Base-by-base conservation (phyloP, 306 rosid species). In the Rosa chinensis region DNA sequence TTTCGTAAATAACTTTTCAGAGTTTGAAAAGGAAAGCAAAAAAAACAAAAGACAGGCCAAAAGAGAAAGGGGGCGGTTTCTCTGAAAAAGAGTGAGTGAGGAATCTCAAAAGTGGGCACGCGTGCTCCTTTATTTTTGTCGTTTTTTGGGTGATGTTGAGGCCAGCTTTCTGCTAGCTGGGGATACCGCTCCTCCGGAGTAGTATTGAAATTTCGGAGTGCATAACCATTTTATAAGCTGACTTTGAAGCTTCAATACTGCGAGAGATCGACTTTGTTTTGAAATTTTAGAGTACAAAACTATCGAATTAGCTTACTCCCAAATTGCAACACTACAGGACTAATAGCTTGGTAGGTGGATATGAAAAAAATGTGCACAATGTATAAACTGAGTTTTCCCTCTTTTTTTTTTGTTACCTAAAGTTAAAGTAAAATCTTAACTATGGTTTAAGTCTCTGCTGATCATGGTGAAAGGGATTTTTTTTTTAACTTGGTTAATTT, bases 41-140 rank as follows among this genome's bases (percentile, higher is more conserved):
- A 73, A 10, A 18, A 32, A 32, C 2, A 74, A 80, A 83, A 37
- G 72, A 50, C 66, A 32, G 23, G 69, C 77, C 32, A 16, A 52
- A 39, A 5, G 66, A 43, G 9, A 32, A 56, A 71, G 21, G 28
- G 32, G 40, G 32, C 10, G 9, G 3, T n/a, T 55, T n/a, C 63
- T 56, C 47, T 37, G 48, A 40, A 59, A 59, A 66, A 79, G 63
- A 78, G 77, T 69, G 25, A 49, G 56, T 77, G 78, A 25, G 89
- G 92, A 93, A 89, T 90, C 94, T 90, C 81, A 73, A 88, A 91
- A 87, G 93, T 76, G 83, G 83, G 84, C 92, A 92, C 89, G 97
- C 98, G 92, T 94, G 97, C 89, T 87, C 10, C 87, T 90, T 89
- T 84, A 35, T 25, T 71, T 45, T 89, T 89, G 97, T 94, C 97